Conservation (phyloP, 768 basidiomycete genomes). For the Tricholomella constricta region DNA sequence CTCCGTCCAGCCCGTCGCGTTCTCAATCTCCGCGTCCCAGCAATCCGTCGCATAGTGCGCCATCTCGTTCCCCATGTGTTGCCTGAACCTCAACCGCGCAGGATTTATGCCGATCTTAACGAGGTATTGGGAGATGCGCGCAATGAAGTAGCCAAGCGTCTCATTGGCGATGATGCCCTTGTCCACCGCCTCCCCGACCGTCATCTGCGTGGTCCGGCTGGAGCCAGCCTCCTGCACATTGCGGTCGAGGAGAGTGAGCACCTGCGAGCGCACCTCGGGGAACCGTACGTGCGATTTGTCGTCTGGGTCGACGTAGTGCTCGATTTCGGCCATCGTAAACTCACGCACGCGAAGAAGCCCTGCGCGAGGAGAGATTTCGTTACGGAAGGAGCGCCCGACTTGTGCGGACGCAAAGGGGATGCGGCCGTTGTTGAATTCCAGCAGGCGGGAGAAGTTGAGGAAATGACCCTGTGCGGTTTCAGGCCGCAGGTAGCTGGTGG, state of each 20-base stretch:
- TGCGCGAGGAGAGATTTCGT: constrained; percentile 96
- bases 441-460: constrained; percentile 94
- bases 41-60: constrained; percentile 99
- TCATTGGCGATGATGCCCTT: constrained; percentile 91
- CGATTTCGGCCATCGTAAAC: constrained; percentile 99
- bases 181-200: constrained; percentile 87
- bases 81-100: constrained; percentile 83
- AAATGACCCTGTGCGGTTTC: constrained; percentile 99
- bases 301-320: constrained; percentile 95
- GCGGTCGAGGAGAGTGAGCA: constrained; percentile 77
- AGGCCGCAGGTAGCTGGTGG: constrained; percentile 85
- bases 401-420: constrained; percentile 97
- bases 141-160: constrained; percentile 97
- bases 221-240: constrained; percentile 78
- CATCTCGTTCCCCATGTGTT: constrained; percentile 99
- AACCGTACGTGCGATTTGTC: constrained; percentile 91
- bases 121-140: constrained; percentile 87
- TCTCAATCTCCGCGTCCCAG: constrained; percentile 99
- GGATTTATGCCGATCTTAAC: constrained; percentile 90
- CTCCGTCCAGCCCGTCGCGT: constrained; percentile 92
- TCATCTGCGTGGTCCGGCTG: constrained; percentile 63
- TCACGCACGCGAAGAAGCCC: constrained; percentile 96
- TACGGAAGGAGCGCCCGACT: constrained; percentile 94
- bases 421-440: constrained; percentile 97
- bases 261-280: constrained; percentile 73